Evolutionary conservation across 2,329 filamentous ascomycete genomes (phyloP), one percentile per base, ranked within the genome.

Genomic region (Cladosporium sp.): DNA sequence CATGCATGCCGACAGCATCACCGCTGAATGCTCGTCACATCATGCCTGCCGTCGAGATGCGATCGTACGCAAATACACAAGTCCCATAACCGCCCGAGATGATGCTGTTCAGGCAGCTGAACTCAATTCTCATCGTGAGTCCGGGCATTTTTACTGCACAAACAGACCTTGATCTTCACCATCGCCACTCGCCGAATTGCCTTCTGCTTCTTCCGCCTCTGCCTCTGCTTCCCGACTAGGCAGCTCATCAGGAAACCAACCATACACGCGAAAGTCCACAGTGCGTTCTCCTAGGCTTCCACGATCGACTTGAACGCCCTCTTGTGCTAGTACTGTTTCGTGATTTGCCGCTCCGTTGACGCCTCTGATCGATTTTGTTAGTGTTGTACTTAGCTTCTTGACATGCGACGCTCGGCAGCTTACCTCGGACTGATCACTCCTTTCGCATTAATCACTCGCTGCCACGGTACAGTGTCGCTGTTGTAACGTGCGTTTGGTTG

Each of bases 381-480:
- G 65, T 64, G 15, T 21, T 12, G 4, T 54, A 47, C 18, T 38
- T 21, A 14, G 14, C 28, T 18, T n/a, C 1, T 2, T 15, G 11
- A 5, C 2, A 54, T 21, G 32, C 41, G 41, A 21, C 21, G 0
- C 7, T 24, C 14, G n/a, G 18, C 1, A 14, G 28, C 81, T 71
- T 74, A 94, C 92, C 93, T 87, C 8, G 91, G 91, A 54, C 93
- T 96, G 71, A 98, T 96, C 67, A 87, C 83, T 26, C 94, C 93
- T 78, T 91, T 94, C 15, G 92, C 82, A 77, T 94, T 97, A 76
- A 98, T 90, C 67, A 98, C 92, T 66, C 95, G 84, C 81, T 98
- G 94, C 94, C 94, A 98, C 0, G 94, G 94, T 3, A 98, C 94
- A 70, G 90, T 97, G 28, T 82, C 83, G 67, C 85, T 83, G 77